These are phyloP conservation scores for Lizonia empirigonia DNA, from an alignment of 2,329 filamentous ascomycete species.

Conservation along the genomic window DNA sequence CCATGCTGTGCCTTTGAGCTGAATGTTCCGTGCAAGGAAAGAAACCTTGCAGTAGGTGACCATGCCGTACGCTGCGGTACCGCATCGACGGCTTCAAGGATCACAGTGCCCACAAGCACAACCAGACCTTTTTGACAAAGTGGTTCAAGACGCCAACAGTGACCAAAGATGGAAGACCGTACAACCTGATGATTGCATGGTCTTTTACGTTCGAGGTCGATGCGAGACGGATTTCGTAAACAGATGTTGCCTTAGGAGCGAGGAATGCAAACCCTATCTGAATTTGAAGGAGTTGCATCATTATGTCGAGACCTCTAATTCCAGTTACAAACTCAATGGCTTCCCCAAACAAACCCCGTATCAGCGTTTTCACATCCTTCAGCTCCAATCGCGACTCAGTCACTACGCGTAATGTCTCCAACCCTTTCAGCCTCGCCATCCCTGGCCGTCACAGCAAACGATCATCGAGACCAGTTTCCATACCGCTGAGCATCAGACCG, in stretches of 20 bases:
- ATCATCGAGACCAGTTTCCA: slow-evolving; percentile 3
- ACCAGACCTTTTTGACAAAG: no score
- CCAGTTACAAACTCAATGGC: neutral
- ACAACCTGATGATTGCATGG: no score
- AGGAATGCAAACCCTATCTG: slow-evolving; percentile 1
- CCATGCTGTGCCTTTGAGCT: no score
- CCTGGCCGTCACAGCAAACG: slow-evolving; percentile 13
- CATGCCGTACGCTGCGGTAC: no score
- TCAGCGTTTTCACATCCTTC: slow-evolving; percentile 7
- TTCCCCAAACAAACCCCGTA: slow-evolving; percentile 11
- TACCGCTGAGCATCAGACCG: slow-evolving; percentile 8
- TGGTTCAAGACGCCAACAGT: no score
- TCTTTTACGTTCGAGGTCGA: no score
- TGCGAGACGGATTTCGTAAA: neutral
- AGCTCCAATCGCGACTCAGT: slow-evolving; percentile 5
- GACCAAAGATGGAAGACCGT: no score
- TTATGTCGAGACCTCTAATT: neutral
- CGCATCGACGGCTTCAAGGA: no score
- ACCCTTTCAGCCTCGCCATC: slow-evolving; percentile 24
- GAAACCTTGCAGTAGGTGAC: no score
- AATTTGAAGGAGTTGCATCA: neutral
- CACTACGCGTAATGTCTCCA: slow-evolving; percentile 19
- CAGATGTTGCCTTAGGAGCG: slow-evolving; percentile 6
- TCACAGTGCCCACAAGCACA: no score
- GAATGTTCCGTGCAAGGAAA: no score